Evolutionary conservation across 495 filamentous ascomycete species (phyloP).

Genomic region (Bombardia bombarda): DNA sequence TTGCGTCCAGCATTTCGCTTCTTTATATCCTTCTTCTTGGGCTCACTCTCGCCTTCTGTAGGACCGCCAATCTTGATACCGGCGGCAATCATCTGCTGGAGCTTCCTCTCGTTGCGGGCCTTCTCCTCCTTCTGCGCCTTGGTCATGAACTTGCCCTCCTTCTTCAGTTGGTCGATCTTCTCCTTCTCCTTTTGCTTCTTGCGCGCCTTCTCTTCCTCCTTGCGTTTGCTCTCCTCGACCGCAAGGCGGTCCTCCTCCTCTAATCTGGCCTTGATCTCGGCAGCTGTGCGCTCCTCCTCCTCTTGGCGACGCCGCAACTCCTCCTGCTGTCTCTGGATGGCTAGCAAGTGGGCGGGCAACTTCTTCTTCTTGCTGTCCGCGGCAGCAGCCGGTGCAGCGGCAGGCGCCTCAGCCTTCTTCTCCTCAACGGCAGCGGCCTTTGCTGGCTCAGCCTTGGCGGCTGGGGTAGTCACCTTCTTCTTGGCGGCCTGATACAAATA

Average conservation of each 20-base stretch:
- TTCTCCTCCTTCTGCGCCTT: constrained; percentile 89
- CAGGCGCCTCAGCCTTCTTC: constrained; percentile 30
- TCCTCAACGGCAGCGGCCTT: constrained; percentile 39
- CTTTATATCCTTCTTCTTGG: constrained; percentile 66
- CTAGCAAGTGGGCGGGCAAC: constrained; percentile 67
- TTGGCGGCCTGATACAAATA: constrained; percentile 48
- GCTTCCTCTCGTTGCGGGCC: constrained; percentile 70
- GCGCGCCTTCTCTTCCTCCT: constrained; percentile 46
- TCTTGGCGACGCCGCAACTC: constrained; percentile 64
- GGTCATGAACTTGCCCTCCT: constrained; percentile 89
- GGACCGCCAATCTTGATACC: constrained; percentile 74
- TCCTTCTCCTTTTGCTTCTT: constrained; percentile 97
- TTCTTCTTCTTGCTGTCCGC: constrained; percentile 78
- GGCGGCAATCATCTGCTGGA: constrained; percentile 90
- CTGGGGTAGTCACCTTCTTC: constrained; percentile 53
- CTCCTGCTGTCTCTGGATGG: constrained; percentile 91
- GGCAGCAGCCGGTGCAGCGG: constrained; percentile 27
- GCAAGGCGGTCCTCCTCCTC: constrained; percentile 61
- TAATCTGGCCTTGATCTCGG: constrained; percentile 65
- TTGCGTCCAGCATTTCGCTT: constrained; percentile 59
- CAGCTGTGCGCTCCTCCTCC: constrained; percentile 57
- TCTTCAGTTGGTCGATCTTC: constrained; percentile 90
- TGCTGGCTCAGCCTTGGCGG: constrained; percentile 43
- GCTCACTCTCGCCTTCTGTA: constrained; percentile 36
- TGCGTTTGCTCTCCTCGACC: constrained; percentile 58